A percentile compares a stretch with the other conserved stretches of the same genome.
phyloP scores from a whole-genome alignment of 2,329 filamentous ascomycete genomes.

The Ophiostoma sp. region DNA sequence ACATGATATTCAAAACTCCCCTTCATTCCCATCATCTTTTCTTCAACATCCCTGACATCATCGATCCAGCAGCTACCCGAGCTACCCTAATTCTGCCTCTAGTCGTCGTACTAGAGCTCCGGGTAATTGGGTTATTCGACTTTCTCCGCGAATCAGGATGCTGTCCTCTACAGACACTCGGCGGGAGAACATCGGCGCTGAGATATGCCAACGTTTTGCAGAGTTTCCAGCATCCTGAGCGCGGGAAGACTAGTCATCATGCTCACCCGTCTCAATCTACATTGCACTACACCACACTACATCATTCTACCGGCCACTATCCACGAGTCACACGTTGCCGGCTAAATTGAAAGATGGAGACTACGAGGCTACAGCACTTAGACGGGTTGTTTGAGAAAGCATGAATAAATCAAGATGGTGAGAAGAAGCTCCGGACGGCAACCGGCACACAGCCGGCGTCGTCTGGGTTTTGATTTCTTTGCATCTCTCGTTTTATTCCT shows the following conservation, averaged over 20 bases:
- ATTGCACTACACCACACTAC: conserved; percentile 2
- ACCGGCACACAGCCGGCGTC: not conserved
- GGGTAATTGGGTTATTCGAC: not conserved
- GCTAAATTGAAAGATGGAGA: conserved; percentile 21
- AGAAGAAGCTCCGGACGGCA: not conserved
- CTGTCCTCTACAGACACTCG: not conserved
- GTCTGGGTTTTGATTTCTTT: not conserved
- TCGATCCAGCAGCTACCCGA: not conserved
- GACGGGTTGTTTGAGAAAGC: not conserved
- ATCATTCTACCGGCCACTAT: conserved; percentile 14
- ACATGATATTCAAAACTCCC: not conserved
- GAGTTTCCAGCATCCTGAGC: not conserved
- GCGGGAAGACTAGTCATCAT: not conserved
- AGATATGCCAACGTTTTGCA: not conserved
- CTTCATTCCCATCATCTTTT: not conserved
- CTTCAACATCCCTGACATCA: not conserved
- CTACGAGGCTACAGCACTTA: not conserved
- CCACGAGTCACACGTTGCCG: conserved; percentile 22
- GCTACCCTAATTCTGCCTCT: not conserved
- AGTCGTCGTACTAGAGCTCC: not conserved
- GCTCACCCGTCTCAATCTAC: not conserved
- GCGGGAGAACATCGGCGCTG: conserved; percentile 1
- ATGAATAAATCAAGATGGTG: not conserved
- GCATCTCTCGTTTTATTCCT: not conserved
- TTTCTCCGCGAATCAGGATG: not conserved